Evolutionary conservation across 495 filamentous ascomycete genomes (phyloP).

Genomic region (Aspergillus bertholletiae): DNA sequence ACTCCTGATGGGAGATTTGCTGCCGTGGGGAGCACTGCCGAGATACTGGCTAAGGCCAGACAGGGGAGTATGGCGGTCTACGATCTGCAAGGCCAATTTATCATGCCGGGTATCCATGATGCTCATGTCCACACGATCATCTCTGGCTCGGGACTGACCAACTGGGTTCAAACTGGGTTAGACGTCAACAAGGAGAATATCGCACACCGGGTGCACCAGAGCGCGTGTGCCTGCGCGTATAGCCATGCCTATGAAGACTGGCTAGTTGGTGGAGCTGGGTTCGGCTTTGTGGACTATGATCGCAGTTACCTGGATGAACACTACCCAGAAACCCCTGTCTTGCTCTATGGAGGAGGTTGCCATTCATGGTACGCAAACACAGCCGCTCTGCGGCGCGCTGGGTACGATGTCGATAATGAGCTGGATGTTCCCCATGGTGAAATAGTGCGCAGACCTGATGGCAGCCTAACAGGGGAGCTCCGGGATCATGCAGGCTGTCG

Average conservation of each 20-base stretch:
- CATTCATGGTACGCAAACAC: conserved; percentile 3
- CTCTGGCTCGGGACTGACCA: neutral
- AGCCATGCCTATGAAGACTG: neutral
- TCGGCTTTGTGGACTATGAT: neutral
- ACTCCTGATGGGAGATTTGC: neutral
- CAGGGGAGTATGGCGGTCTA: neutral
- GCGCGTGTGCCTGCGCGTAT: neutral
- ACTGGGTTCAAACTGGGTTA: neutral
- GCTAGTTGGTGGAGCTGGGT: neutral
- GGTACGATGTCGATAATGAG: neutral
- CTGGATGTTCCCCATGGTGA: neutral
- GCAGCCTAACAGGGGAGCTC: neutral
- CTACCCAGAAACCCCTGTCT: neutral
- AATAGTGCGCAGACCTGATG: neutral
- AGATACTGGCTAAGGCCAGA: neutral
- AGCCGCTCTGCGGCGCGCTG: neutral
- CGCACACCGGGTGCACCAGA: neutral
- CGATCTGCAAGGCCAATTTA: neutral
- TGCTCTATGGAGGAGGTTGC: conserved; percentile 1
- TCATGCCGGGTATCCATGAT: conserved; percentile 9
- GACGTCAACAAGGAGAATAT: neutral
- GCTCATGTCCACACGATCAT: neutral
- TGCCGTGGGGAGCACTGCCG: neutral
- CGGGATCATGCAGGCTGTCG: neutral
- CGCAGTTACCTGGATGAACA: conserved; percentile 1